phyloP scores from a whole-genome alignment of 1,139 yeast species.

The Suhomyces coccinellae region DNA sequence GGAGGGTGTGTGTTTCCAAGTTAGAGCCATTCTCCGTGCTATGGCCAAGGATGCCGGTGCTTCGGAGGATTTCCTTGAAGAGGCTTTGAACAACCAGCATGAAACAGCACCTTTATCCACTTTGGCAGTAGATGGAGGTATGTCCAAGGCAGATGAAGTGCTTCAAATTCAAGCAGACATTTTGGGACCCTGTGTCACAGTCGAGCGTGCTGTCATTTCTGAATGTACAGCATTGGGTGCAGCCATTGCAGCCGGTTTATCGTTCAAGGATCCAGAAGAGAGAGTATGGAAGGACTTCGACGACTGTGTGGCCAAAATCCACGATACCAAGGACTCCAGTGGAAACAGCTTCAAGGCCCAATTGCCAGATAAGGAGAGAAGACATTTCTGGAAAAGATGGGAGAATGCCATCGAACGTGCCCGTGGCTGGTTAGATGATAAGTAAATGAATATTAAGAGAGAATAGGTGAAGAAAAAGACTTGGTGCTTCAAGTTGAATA shows the following conservation, averaged over 20 bases:
- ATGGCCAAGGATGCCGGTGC: conserved; percentile 84
- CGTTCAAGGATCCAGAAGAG: conserved; percentile 55
- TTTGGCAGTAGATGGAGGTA: conserved; percentile 90
- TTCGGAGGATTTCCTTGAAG: conserved; percentile 48
- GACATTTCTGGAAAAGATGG: conserved; percentile 74
- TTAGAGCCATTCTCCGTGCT: conserved; percentile 84
- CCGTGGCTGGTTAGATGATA: conserved; percentile 68
- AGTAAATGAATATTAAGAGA: conserved; percentile 10
- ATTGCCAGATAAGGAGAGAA: conserved; percentile 60
- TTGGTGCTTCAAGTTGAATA: too few species aligned
- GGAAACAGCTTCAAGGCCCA: conserved; percentile 55
- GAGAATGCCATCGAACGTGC: conserved; percentile 78
- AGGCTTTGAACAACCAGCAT: conserved; percentile 42
- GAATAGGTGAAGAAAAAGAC: not conserved
- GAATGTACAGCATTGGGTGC: conserved; percentile 98
- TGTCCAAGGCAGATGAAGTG: conserved; percentile 89
- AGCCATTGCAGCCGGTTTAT: conserved; percentile 91
- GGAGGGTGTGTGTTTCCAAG: conserved; percentile 95
- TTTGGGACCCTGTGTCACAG: conserved; percentile 81
- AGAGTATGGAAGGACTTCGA: conserved; percentile 75
- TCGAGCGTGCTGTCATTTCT: conserved; percentile 74
- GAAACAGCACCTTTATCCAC: conserved; percentile 51
- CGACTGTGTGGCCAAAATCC: conserved; percentile 50
- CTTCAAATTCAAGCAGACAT: conserved; percentile 95
- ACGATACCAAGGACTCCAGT: conserved; percentile 34